A percentile compares a stretch with the other conserved stretches of the same genome.
Conservation (phyloP, 495 filamentous ascomycete species). For the Penicillium dipodomyicola region DNA sequence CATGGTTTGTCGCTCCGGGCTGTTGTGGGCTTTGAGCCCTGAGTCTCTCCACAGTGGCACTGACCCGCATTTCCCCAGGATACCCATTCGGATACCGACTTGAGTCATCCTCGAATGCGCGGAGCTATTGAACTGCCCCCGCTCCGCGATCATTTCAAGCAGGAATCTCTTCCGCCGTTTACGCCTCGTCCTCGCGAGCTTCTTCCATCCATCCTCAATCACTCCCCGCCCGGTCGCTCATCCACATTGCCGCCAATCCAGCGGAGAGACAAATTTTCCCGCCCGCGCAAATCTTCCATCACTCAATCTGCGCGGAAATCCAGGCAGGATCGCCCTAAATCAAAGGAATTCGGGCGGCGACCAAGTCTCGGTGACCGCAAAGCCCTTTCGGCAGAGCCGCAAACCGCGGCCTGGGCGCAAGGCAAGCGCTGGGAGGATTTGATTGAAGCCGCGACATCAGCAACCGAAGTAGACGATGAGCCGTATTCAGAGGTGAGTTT, state of each 20-base stretch:
- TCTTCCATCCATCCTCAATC: slow-evolving; percentile 74
- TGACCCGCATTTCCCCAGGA: slow-evolving; percentile 48
- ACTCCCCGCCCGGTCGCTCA: slow-evolving; percentile 81
- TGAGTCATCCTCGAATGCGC: slow-evolving; percentile 53
- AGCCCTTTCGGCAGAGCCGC: slow-evolving; percentile 79
- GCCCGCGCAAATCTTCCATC: slow-evolving; percentile 81
- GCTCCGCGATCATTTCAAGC: slow-evolving; percentile 68
- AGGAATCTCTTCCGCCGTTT: slow-evolving; percentile 63
- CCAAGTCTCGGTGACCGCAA: slow-evolving; percentile 75
- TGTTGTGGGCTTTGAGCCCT: not conserved
- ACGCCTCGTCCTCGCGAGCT: slow-evolving; percentile 64
- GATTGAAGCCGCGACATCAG: slow-evolving; percentile 86
- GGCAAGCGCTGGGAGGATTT: slow-evolving; percentile 93
- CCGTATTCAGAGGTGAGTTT: slow-evolving; percentile 59
- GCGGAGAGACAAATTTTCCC: slow-evolving; percentile 58
- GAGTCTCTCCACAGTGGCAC: not conserved
- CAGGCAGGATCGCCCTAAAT: slow-evolving; percentile 75
- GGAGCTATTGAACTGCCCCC: slow-evolving; percentile 72
- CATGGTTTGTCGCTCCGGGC: slow-evolving; percentile 54
- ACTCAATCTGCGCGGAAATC: slow-evolving; percentile 67
- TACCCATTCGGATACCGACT: slow-evolving; percentile 69
- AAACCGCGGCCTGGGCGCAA: slow-evolving; percentile 63
- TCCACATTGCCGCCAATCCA: slow-evolving; percentile 82
- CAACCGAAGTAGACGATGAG: slow-evolving; percentile 83
- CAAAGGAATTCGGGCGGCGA: slow-evolving; percentile 63